Percentiles rank a stretch among this genome's conserved stretches.
phyloP scores from a whole-genome alignment of 345 rosid genomes.

The Camelina laxa region DNA sequence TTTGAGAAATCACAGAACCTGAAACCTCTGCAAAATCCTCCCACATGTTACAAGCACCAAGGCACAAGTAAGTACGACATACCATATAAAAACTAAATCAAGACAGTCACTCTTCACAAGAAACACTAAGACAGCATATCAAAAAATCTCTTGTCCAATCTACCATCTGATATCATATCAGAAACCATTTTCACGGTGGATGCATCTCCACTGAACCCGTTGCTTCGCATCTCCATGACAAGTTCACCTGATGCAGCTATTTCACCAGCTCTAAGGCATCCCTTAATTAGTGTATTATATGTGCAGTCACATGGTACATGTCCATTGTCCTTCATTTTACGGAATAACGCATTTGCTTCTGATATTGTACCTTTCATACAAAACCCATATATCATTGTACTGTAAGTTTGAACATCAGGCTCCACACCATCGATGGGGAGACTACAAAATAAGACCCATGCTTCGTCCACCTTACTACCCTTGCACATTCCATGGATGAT shows the following conservation, averaged over 20 bases:
- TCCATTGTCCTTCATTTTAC: neutral
- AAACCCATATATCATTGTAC: neutral
- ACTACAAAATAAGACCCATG: conserved; percentile 3
- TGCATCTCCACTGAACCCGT: neutral
- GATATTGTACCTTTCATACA: neutral
- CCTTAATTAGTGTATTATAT: neutral
- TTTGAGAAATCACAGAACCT: neutral
- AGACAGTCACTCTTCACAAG: neutral
- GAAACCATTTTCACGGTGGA: neutral
- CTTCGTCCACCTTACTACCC: neutral
- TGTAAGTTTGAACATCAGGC: conserved; percentile 11
- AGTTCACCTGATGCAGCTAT: neutral
- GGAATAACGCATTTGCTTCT: neutral
- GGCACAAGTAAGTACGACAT: neutral
- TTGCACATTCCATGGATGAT: conserved; percentile 5
- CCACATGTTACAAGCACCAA: neutral
- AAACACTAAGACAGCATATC: neutral
- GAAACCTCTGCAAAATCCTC: neutral
- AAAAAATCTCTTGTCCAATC: conserved; percentile 6
- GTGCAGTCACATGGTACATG: neutral
- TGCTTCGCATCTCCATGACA: neutral
- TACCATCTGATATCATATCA: neutral
- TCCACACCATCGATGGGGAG: neutral
- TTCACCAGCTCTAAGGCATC: neutral
- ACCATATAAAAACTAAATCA: too few relatives aligned